A percentile compares a stretch with the other conserved stretches of the same genome.
phyloP scores from a whole-genome alignment of 495 filamentous ascomycete genomes.

The Hypoxylon fuscum region DNA sequence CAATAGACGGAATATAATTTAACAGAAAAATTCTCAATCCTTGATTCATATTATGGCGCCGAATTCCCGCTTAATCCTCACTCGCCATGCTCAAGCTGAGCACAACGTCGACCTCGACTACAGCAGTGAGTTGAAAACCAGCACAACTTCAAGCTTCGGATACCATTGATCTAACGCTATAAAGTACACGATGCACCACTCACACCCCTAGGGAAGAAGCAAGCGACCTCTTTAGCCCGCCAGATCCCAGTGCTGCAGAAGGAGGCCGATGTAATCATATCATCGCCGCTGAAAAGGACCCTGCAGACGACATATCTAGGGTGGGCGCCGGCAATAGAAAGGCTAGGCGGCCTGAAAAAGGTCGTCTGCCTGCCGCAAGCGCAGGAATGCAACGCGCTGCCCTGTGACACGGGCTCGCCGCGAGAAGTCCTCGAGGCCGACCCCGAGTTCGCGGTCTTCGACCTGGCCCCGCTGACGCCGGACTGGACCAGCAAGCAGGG shows the following conservation, averaged over 20 bases:
- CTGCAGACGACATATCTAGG: constrained; percentile 36
- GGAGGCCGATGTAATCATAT: constrained; percentile 26
- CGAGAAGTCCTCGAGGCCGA: constrained; percentile 29
- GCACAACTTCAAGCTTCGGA: too few relatives aligned
- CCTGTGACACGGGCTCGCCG: constrained; percentile 51
- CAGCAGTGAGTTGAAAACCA: constrained; percentile 33
- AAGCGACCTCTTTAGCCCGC: constrained; percentile 29
- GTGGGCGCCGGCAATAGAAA: constrained; percentile 28
- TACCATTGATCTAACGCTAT: not conserved
- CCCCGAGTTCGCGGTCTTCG: constrained; percentile 34
- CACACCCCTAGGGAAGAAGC: constrained; percentile 32
- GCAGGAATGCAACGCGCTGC: constrained; percentile 50
- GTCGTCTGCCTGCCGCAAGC: constrained; percentile 31
- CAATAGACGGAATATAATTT: constrained; percentile 2
- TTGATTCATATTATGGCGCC: constrained; percentile 56
- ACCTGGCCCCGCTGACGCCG: constrained; percentile 29
- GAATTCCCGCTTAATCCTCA: constrained; percentile 59
- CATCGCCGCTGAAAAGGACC: constrained; percentile 32
- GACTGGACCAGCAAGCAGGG: constrained; percentile 38
- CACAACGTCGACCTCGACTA: constrained; percentile 57
- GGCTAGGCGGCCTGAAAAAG: constrained; percentile 23
- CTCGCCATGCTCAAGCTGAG: constrained; percentile 65
- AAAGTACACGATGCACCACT: constrained; percentile 37
- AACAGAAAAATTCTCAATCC: not conserved
- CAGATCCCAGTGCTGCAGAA: constrained; percentile 18